Evolutionary conservation across 208 protist species (phyloP).

Genomic region (Jaenimonas drosophilae): DNA sequence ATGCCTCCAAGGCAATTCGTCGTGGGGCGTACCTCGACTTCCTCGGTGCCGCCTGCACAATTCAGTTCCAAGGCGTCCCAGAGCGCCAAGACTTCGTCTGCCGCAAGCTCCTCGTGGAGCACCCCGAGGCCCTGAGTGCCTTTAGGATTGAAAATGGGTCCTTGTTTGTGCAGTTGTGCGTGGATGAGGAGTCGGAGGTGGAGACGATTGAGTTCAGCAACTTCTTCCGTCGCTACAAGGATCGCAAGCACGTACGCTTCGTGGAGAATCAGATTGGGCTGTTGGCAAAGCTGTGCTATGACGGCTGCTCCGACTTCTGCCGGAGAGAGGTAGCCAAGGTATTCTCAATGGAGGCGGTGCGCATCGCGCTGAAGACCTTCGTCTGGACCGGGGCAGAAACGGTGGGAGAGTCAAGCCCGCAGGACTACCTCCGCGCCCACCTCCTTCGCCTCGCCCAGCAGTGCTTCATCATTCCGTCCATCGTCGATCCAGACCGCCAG

Average conservation of each 20-base stretch:
- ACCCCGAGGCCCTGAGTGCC: conserved; percentile 23
- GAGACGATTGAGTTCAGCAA: conserved; percentile 11
- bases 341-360: conserved; percentile 31
- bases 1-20: conserved; percentile 10
- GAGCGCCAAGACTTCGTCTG: conserved; percentile 47
- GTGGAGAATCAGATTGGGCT: conserved; percentile 44
- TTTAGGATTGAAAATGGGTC: no score
- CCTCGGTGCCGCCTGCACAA: conserved; percentile 37
- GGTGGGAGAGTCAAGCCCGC: conserved; percentile 13
- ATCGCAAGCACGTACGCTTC: conserved; percentile 17
- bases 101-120: conserved; percentile 46
- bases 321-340: conserved; percentile 21
- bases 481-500: conserved; percentile 32
- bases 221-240: conserved; percentile 20
- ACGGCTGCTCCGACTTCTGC: conserved; percentile 43
- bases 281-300: conserved; percentile 45
- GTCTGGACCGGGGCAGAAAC: conserved; percentile 31
- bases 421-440: conserved; percentile 39
- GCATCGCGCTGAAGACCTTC: conserved; percentile 23
- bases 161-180: conserved; percentile 17
- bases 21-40: conserved; percentile 40
- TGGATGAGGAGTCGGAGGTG: background rate
- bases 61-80: conserved; percentile 32
- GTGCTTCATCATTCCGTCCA: conserved; percentile 31
- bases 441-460: conserved; percentile 50